A percentile compares a stretch with the other conserved stretches of the same genome.
These are phyloP conservation scores for Globisporangium polare DNA, from an alignment of 352 stramenopile genomes.

Conservation along the genomic window DNA sequence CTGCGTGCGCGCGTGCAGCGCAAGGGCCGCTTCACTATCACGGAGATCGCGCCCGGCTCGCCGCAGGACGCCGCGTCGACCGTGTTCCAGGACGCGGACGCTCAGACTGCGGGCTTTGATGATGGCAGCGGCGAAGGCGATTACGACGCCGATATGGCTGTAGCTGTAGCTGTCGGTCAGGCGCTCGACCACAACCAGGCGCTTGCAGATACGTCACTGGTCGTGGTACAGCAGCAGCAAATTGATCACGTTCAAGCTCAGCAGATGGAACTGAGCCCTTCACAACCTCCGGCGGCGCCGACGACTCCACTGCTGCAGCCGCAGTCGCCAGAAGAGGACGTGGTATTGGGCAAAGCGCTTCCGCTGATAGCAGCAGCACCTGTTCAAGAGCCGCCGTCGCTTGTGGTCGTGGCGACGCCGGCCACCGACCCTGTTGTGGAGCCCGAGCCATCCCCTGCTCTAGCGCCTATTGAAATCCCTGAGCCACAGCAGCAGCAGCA, in stretches of 20 bases:
- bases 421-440: background rate
- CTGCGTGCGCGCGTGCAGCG: conserved; percentile 52
- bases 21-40: conserved; percentile 82
- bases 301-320: background rate
- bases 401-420: background rate
- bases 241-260: background rate
- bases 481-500: background rate
- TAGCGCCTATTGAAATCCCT: background rate
- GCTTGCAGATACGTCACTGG: background rate
- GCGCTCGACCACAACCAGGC: background rate
- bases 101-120: background rate
- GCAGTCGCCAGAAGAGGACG: background rate
- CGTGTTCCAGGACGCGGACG: conserved; percentile 23
- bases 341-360: background rate
- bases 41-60: conserved; percentile 62
- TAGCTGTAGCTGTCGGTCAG: background rate
- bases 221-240: background rate
- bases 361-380: background rate
- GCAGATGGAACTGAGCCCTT: background rate
- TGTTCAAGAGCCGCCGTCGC: background rate
- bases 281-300: background rate
- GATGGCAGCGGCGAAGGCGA: background rate
- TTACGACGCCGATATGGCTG: background rate
- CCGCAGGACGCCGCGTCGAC: conserved; percentile 25
- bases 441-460: conserved; percentile 3